phyloP scores from a whole-genome alignment of 139 green algal genomes.

The Picochlorum costavermella region DNA sequence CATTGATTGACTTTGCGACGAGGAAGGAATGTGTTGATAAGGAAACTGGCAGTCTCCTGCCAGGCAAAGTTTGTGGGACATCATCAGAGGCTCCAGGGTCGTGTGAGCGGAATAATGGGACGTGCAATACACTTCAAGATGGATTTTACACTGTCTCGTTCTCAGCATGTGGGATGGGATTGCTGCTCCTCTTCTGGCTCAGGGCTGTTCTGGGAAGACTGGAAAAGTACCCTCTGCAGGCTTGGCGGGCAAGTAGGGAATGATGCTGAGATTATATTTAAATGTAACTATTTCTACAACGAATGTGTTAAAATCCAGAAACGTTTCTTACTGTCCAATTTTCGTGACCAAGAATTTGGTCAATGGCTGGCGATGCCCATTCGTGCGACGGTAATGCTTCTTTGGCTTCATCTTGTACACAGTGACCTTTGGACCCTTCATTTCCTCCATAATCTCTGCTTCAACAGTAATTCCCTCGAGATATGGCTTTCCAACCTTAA shows the following conservation, averaged over 20 bases:
- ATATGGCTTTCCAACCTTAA: constrained; percentile 80
- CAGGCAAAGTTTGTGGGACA: neutral
- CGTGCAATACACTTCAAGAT: constrained; percentile 41
- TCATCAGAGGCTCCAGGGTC: neutral
- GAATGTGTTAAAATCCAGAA: constrained; percentile 1
- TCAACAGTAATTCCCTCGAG: constrained; percentile 72
- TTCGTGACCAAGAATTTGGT: constrained; percentile 88
- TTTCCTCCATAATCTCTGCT: constrained; percentile 82
- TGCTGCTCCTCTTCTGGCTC: constrained; percentile 34
- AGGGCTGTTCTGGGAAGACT: constrained; percentile 24
- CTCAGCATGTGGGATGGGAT: constrained; percentile 30
- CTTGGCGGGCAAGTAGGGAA: constrained; percentile 27
- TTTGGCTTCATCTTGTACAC: constrained; percentile 91
- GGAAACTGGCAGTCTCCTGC: neutral
- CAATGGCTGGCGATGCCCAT: constrained; percentile 72
- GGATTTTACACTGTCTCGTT: constrained; percentile 63
- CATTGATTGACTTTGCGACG: constrained; percentile 38
- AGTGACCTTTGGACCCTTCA: constrained; percentile 79
- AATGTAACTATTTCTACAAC: constrained; percentile 1
- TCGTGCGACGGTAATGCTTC: constrained; percentile 81
- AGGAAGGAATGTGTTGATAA: constrained; percentile 10
- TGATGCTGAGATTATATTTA: neutral
- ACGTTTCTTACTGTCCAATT: constrained; percentile 30
- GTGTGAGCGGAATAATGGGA: constrained; percentile 8
- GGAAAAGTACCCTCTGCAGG: constrained; percentile 33